Conservation (phyloP, 495 filamentous ascomycete genomes). For the Podospora conica region DNA sequence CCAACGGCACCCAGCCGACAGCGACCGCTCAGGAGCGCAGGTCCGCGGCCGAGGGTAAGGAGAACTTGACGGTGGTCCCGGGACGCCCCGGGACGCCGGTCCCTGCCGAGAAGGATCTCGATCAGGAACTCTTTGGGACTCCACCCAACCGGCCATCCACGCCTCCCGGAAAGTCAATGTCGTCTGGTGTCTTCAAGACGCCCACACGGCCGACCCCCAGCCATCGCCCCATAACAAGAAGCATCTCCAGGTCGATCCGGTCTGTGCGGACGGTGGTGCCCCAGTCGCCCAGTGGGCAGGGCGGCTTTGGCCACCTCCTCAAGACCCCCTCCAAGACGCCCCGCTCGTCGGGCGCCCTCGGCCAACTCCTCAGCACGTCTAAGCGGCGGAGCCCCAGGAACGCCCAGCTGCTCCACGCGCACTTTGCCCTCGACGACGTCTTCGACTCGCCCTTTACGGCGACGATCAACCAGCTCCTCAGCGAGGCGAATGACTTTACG, state of each 20-base stretch:
- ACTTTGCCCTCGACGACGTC: slow-evolving; percentile 26
- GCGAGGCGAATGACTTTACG: slow-evolving; percentile 45
- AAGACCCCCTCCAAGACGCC: slow-evolving; percentile 42
- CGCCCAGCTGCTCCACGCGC: slow-evolving; percentile 22
- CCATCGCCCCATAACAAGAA: slow-evolving; percentile 51
- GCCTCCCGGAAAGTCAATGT: slow-evolving; percentile 50
- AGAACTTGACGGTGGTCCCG: slow-evolving; percentile 21
- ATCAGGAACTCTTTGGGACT: slow-evolving; percentile 52
- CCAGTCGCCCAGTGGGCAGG: slow-evolving; percentile 28
- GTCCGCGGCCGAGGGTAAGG: slow-evolving; percentile 36
- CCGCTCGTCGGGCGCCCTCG: slow-evolving; percentile 24
- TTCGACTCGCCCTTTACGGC: slow-evolving; percentile 53
- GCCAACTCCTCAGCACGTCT: slow-evolving; percentile 20
- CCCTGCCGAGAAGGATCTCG: slow-evolving; percentile 37
- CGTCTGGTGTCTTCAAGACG: slow-evolving; percentile 47
- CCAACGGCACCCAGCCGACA: slow-evolving; percentile 50
- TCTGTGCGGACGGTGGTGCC: slow-evolving; percentile 28
- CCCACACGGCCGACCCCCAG: slow-evolving; percentile 52
- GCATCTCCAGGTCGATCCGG: slow-evolving; percentile 47
- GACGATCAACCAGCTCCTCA: slow-evolving; percentile 54
- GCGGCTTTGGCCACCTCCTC: slow-evolving; percentile 26
- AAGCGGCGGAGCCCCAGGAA: slow-evolving; percentile 37
- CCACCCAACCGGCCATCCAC: slow-evolving; percentile 51
- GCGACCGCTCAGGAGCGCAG: slow-evolving; percentile 30
- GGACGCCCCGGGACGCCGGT: slow-evolving; percentile 22